Evolutionary conservation across 148 eudicot species (phyloP).

Genomic region (Beta vulgaris): DNA sequence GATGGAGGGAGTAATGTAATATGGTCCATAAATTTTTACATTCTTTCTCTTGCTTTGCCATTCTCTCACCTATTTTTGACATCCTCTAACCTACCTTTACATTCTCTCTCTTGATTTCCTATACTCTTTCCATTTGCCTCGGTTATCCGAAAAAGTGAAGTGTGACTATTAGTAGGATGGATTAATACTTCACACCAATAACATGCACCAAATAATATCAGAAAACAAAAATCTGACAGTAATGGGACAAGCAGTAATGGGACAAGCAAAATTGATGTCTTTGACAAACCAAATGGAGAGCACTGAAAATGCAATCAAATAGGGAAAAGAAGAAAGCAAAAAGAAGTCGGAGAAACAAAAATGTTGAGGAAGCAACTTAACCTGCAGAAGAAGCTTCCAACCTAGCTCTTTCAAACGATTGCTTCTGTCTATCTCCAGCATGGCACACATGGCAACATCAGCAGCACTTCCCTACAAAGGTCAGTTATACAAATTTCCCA

Average conservation of each 20-base stretch:
- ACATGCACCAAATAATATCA: neutral
- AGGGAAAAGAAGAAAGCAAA: neutral
- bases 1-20: no score
- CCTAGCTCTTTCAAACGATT: slow-evolving; percentile 76
- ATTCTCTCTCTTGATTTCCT: no score
- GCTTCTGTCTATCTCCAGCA: slow-evolving; percentile 78
- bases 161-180: no score
- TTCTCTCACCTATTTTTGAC: no score
- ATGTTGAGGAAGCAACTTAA: slow-evolving; percentile 21
- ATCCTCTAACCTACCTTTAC: no score
- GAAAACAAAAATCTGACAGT: neutral
- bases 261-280: neutral
- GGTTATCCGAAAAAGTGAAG: no score
- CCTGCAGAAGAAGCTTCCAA: slow-evolving; percentile 92
- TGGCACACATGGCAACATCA: slow-evolving; percentile 99
- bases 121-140: no score
- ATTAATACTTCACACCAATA: neutral
- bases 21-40: no score
- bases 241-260: neutral
- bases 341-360: neutral
- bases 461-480: slow-evolving; percentile 89
- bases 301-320: neutral
- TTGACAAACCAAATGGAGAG: neutral
- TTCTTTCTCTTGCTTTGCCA: no score
- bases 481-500: slow-evolving; percentile 4